Evolutionary conservation across 2,329 filamentous ascomycete species (phyloP).

Genomic region (Cytospora piceicola): DNA sequence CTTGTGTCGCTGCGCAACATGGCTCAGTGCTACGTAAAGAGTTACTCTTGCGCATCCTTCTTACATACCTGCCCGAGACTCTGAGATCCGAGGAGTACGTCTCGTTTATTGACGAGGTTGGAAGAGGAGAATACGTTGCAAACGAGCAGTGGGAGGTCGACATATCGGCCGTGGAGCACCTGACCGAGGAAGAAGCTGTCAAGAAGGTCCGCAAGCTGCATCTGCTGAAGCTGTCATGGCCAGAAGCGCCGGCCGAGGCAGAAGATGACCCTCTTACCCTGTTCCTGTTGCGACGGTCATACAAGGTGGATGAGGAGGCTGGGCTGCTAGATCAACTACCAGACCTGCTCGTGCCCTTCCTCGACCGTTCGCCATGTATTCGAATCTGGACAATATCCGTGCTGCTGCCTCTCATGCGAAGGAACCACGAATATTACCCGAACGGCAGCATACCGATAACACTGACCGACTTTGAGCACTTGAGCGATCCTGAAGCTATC

Average conservation of each 20-base stretch:
- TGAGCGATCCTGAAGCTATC: conserved; percentile 63
- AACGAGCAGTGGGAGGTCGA: conserved; percentile 54
- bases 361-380: conserved; percentile 63
- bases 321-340: conserved; percentile 72
- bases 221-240: conserved; percentile 60
- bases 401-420: conserved; percentile 69
- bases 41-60: conserved; percentile 70
- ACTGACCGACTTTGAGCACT: conserved; percentile 65
- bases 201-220: conserved; percentile 66
- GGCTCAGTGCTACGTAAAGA: conserved; percentile 63
- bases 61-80: conserved; percentile 78
- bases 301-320: conserved; percentile 71
- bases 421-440: conserved; percentile 72
- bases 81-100: conserved; percentile 66
- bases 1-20: conserved; percentile 61
- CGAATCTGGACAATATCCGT: conserved; percentile 71
- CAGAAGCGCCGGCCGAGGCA: conserved; percentile 51
- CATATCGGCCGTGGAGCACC: conserved; percentile 55
- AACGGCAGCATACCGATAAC: conserved; percentile 52
- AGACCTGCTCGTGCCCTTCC: conserved; percentile 69
- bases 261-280: conserved; percentile 59
- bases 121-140: conserved; percentile 49
- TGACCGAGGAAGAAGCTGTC: conserved; percentile 67
- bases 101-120: conserved; percentile 62
- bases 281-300: conserved; percentile 70